A percentile compares a stretch with the other conserved stretches of the same genome.
Evolutionary conservation across 2,329 filamentous ascomycete genomes (phyloP).

Genomic region (Hymenoscyphus albidus): DNA sequence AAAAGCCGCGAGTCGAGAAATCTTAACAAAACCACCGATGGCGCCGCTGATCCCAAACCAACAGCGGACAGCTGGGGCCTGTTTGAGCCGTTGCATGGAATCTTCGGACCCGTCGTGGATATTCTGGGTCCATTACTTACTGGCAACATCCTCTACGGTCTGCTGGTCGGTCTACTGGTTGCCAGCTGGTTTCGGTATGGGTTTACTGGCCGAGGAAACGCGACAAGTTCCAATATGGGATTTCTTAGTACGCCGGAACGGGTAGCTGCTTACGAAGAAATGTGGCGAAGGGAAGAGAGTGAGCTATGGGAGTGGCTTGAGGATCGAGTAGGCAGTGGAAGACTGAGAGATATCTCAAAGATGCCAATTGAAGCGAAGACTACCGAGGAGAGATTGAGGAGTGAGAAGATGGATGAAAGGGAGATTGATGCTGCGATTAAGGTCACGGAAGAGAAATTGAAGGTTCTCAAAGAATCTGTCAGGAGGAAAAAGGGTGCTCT

Average conservation of each 20-base stretch:
- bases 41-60: constrained; percentile 34
- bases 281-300: constrained; percentile 50
- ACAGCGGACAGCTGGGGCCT: constrained; percentile 63
- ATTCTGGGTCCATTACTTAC: constrained; percentile 68
- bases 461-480: constrained; percentile 70
- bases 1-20: constrained; percentile 44
- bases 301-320: constrained; percentile 36
- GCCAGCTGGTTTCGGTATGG: constrained; percentile 70
- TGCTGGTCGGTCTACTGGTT: constrained; percentile 70
- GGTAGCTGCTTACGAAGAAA: constrained; percentile 82
- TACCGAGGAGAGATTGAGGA: constrained; percentile 26
- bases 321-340: constrained; percentile 56
- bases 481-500: constrained; percentile 36
- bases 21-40: constrained; percentile 38
- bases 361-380: constrained; percentile 30
- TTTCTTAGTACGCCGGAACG: constrained; percentile 55
- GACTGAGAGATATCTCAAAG: constrained; percentile 55
- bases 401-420: constrained; percentile 30
- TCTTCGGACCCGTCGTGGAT: constrained; percentile 67
- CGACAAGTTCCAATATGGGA: constrained; percentile 37
- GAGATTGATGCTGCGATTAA: constrained; percentile 40
- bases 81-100: constrained; percentile 70
- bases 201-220: constrained; percentile 35
- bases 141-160: constrained; percentile 71
- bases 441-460: constrained; percentile 79